These are phyloP conservation scores for Monilinia aucupariae DNA, from an alignment of 2,329 filamentous ascomycete species.

Conservation along the genomic window DNA sequence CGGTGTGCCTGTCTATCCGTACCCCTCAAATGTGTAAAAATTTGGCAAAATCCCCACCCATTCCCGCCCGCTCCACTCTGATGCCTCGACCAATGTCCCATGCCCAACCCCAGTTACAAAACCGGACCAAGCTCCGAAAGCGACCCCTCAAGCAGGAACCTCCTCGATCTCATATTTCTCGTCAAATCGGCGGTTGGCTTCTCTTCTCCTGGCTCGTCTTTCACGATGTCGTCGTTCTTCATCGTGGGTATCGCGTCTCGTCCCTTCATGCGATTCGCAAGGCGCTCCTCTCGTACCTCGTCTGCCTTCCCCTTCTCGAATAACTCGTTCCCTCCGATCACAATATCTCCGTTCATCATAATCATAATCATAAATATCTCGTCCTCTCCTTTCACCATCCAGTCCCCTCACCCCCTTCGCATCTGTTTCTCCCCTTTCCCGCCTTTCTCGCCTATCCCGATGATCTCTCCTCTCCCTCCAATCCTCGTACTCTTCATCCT, in stretches of 20 bases:
- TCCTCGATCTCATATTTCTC: conserved; percentile 11
- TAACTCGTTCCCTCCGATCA: not conserved
- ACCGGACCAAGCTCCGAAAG: not conserved
- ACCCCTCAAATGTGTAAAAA: not conserved
- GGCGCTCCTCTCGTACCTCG: not conserved
- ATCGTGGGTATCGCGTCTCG: not conserved
- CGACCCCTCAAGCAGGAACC: not conserved
- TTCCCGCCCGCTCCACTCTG: not conserved
- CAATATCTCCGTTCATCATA: not conserved
- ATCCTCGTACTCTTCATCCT: too few relatives aligned
- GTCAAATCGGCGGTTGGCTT: not conserved
- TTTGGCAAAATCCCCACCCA: not conserved
- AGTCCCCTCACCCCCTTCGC: conserved; percentile 51
- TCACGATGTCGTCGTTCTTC: not conserved
- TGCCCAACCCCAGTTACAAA: not conserved
- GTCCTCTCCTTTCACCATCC: conserved; percentile 48
- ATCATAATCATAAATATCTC: not conserved
- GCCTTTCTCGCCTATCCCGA: conserved; percentile 35
- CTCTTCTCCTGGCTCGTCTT: not conserved
- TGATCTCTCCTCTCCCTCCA: not conserved
- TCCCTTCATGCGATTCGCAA: not conserved
- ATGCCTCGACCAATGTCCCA: not conserved
- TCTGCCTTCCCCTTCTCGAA: not conserved
- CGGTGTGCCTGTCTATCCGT: not conserved
- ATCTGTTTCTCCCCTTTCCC: conserved; percentile 28